Base-by-base conservation (phyloP, 352 stramenopile species). In the Poterioochromonas sp. region DNA sequence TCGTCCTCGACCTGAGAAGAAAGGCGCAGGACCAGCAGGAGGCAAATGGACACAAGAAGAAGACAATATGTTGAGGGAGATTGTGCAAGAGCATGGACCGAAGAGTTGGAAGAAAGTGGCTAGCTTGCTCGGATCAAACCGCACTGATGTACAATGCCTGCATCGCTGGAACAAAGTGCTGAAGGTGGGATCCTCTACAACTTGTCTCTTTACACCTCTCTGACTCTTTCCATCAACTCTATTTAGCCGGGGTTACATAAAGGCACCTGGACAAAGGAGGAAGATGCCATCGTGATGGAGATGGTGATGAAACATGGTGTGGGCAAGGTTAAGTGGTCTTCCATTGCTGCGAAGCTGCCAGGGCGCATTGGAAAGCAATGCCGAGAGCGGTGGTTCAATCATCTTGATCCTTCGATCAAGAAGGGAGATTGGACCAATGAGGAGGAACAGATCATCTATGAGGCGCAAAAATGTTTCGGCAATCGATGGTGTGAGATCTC, bases 381-480 rank as follows among this genome's bases (percentile, higher is more conserved):
- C 79, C 88, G 92, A 26, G 92, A 97, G 83, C 87, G 92, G n/a
- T 97, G 90, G 90, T 93, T 91, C 81, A 97, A 97, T 84, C 92
- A 96, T 82, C 83, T 97, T 29, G 91, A 95, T 81, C 90, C 90
- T 1, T 88, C 90, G 71, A 95, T 98, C 76, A 95, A 95, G 84
- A 98, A 98, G 78, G 94, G 93, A 26, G 86, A 94, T 69, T 98
- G 93, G 92, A 97, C 90, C 63, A 41, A 76, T 37, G 34, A 81
- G 71, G 79, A 85, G 63, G 60, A 81, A 80, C 22, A 81, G 26
- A 73, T 76, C 20, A 11, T 76, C 2, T 62, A 34, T 29, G 1
- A 76, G 18, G 68, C 68, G 0, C 68, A 76, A 26, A 60, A 62
- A 32, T 15, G 39, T 22, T 62, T 76, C 37, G 68, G 68, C 2